Evolutionary conservation across 2,329 filamentous ascomycete genomes (phyloP), one percentile per base, ranked within the genome.

Genomic region (Colletotrichum chlorophyti): DNA sequence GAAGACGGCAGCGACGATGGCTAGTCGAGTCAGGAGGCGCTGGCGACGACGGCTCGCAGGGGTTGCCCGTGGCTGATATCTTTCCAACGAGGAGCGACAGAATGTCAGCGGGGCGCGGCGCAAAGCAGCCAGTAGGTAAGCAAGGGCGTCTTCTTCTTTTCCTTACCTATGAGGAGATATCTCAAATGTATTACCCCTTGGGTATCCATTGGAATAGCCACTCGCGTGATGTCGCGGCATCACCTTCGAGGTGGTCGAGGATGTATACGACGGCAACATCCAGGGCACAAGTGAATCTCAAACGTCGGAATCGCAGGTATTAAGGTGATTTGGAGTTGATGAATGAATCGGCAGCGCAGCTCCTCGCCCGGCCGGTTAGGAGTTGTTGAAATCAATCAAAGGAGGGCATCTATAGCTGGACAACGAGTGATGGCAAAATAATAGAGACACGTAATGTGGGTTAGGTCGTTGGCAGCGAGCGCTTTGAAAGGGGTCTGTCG

Each of bases 161-260:
- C 70, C 83, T 69, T 85, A 96, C 90, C 91, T 91, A 74, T 97
- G 92, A 66, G 92, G 91, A 66, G 91, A 92, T 69, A 96, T 93
- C 65, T 92, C 91, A 72, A 96, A 94, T 41, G 89, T 91, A 70
- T 88, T 88, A 60, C 83, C 84, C 64, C 88, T 83, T 63, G 90
- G 89, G 74, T 93, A 93, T 71, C 92, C 93, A 79, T 95, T 96
- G 63, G 89, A 86, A 76, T 90, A 94, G 74, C 88, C 88, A 75
- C 79, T 79, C 61, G 80, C 78, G 72, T 90, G 84, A 82, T 96
- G 91, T 80, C 92, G 87, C 73, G 94, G 91, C 87, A 95, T 93
- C 86, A 89, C 90, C 79, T 86, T 87, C 72, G 76, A 77, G 71
- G 43, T 32, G 45, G 77, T 75, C 66, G 78, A 76, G 57, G 78